Evolutionary conservation across 2,329 filamentous ascomycete genomes (phyloP).

Genomic region (Alternaria ethzedia): DNA sequence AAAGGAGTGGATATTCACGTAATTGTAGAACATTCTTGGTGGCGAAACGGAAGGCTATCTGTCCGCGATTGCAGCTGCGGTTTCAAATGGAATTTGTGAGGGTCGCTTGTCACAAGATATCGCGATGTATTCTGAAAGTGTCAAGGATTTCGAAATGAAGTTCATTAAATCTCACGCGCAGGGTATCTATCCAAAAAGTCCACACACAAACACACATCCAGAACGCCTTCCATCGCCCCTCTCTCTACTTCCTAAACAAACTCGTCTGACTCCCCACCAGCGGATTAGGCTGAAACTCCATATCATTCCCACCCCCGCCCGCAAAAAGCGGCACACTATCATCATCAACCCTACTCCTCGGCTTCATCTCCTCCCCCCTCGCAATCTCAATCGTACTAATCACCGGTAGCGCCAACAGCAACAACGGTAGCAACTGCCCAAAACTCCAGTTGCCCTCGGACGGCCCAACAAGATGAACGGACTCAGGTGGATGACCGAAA

Average conservation of each 20-base stretch:
- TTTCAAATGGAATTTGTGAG: no score
- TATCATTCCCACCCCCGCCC: slow-evolving; percentile 38
- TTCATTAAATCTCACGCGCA: no score
- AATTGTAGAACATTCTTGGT: neutral
- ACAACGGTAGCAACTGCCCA: slow-evolving; percentile 65
- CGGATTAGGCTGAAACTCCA: slow-evolving; percentile 58
- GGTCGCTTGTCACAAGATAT: no score
- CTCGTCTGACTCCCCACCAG: slow-evolving; percentile 44
- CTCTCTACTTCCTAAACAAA: slow-evolving; percentile 14
- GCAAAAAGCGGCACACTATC: slow-evolving; percentile 44
- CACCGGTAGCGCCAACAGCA: slow-evolving; percentile 66
- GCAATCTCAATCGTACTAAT: slow-evolving; percentile 67
- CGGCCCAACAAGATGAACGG: slow-evolving; percentile 57
- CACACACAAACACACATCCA: no score
- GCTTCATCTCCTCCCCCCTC: slow-evolving; percentile 57
- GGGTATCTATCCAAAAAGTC: no score
- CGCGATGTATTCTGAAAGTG: no score
- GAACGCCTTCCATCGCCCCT: no score
- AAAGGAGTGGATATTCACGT: neutral
- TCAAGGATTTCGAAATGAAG: no score
- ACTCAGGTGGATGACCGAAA: slow-evolving; percentile 59
- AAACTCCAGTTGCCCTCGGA: slow-evolving; percentile 69
- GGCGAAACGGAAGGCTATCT: no score
- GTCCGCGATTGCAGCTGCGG: no score
- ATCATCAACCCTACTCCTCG: slow-evolving; percentile 52